Percentiles rank a stretch among this genome's conserved stretches.
phyloP scores from a whole-genome alignment of 2,329 filamentous ascomycete genomes.

The Alternaria solani region DNA sequence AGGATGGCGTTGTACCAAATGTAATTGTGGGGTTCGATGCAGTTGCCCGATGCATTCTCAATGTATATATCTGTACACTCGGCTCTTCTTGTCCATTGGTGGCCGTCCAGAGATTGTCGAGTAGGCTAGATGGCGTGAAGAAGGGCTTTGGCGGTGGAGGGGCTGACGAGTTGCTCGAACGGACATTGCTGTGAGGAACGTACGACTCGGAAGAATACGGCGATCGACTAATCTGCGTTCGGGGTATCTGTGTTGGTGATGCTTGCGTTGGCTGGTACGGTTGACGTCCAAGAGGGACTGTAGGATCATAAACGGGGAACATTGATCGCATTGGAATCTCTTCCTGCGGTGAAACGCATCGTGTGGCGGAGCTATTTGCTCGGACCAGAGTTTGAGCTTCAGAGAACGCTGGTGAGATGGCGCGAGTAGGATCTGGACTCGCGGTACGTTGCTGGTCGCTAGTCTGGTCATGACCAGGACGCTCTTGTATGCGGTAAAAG shows the following conservation, averaged over 20 bases:
- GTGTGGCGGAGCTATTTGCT: slow-evolving; percentile 48
- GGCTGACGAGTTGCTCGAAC: slow-evolving; percentile 33
- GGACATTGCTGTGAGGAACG: slow-evolving; percentile 47
- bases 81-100: slow-evolving; percentile 69
- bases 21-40: slow-evolving; percentile 59
- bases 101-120: slow-evolving; percentile 73
- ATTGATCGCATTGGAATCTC: slow-evolving; percentile 69
- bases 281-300: slow-evolving; percentile 71
- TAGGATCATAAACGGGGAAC: slow-evolving; percentile 77
- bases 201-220: slow-evolving; percentile 65
- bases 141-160: slow-evolving; percentile 42
- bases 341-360: slow-evolving; percentile 40
- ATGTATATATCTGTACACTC: slow-evolving; percentile 47
- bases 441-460: slow-evolving; percentile 23
- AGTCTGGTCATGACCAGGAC: slow-evolving; percentile 19
- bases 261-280: slow-evolving; percentile 73
- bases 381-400: slow-evolving; percentile 47
- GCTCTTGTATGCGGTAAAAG: slow-evolving; percentile 30
- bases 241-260: slow-evolving; percentile 70
- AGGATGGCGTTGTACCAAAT: slow-evolving; percentile 72
- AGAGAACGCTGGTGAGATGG: slow-evolving; percentile 48
- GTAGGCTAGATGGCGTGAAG: slow-evolving; percentile 64
- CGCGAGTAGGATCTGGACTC: slow-evolving; percentile 43
- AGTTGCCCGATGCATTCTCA: slow-evolving; percentile 56
- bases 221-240: slow-evolving; percentile 70